These are phyloP conservation scores for Pseudogymnoascus sp. DNA, from an alignment of 2,329 filamentous ascomycete species.

Conservation along the genomic window DNA sequence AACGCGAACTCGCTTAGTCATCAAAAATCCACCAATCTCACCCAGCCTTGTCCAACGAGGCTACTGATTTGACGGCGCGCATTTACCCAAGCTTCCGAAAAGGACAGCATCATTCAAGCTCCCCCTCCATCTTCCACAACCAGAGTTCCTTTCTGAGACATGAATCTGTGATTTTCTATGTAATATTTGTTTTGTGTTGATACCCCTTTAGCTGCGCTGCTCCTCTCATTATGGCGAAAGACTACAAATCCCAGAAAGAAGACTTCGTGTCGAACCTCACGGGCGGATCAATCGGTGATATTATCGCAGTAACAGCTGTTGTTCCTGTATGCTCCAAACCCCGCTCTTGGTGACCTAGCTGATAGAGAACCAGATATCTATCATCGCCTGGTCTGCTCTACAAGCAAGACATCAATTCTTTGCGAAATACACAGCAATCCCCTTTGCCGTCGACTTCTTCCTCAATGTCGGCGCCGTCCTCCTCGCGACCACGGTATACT, in stretches of 20 bases:
- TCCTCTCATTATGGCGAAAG: slow-evolving; percentile 31
- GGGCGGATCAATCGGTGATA: slow-evolving; percentile 74
- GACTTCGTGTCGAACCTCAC: slow-evolving; percentile 89
- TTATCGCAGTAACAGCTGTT: slow-evolving; percentile 77
- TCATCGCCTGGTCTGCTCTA: slow-evolving; percentile 80
- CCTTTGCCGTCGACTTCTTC: slow-evolving; percentile 71
- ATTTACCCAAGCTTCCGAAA: slow-evolving; percentile 5
- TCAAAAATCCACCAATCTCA: background rate
- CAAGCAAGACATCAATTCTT: slow-evolving; percentile 82
- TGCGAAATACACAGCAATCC: slow-evolving; percentile 58
- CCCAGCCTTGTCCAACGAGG: background rate
- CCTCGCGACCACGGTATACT: slow-evolving; percentile 79
- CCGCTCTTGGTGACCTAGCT: slow-evolving; percentile 17
- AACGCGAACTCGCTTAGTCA: background rate
- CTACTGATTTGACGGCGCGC: background rate
- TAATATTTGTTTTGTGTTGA: slow-evolving; percentile 5
- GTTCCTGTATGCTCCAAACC: slow-evolving; percentile 58
- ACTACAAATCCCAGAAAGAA: slow-evolving; percentile 88
- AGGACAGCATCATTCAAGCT: slow-evolving; percentile 1
- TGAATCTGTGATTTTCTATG: background rate
- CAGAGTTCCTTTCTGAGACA: background rate
- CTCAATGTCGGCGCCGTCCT: slow-evolving; percentile 78
- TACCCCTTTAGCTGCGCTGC: background rate
- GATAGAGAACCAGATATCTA: slow-evolving; percentile 52
- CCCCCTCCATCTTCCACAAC: background rate